Percentiles rank a stretch among this genome's conserved stretches.
phyloP scores from a whole-genome alignment of 805 yeast species.

The Wickerhamiella hasegawae region DNA sequence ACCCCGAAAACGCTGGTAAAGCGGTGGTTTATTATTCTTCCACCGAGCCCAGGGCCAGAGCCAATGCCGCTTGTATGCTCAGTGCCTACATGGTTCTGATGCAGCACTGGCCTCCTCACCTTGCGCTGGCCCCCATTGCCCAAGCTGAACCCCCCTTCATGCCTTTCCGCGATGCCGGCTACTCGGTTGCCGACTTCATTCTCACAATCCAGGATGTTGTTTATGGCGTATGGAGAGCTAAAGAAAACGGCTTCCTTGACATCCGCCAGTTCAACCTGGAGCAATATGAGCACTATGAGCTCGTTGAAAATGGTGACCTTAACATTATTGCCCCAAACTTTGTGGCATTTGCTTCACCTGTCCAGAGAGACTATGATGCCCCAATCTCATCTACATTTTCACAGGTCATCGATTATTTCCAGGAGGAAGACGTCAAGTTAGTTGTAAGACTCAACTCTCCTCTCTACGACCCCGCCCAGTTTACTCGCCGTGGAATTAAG shows the following conservation, averaged over 20 bases:
- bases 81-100: constrained; percentile 90
- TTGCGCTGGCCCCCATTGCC: constrained; percentile 84
- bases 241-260: constrained; percentile 78
- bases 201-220: constrained; percentile 88
- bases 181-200: constrained; percentile 87
- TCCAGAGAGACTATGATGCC: constrained; percentile 19
- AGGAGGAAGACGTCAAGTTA: constrained; percentile 56
- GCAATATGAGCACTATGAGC: constrained; percentile 84
- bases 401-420: constrained; percentile 67
- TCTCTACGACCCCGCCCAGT: constrained; percentile 70
- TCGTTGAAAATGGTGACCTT: constrained; percentile 95
- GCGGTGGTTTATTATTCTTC: constrained; percentile 85
- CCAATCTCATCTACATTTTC: constrained; percentile 17
- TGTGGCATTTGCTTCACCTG: constrained; percentile 96
- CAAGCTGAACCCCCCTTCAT: constrained; percentile 87
- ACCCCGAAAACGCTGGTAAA: constrained; percentile 64
- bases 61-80: constrained; percentile 87
- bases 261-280: constrained; percentile 70
- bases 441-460: constrained; percentile 90
- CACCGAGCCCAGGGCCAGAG: constrained; percentile 62
- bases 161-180: constrained; percentile 95
- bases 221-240: constrained; percentile 95
- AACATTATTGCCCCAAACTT: constrained; percentile 84
- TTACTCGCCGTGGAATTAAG: constrained; percentile 65
- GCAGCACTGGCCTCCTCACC: constrained; percentile 97